These are phyloP conservation scores for Zelonia costaricensis DNA, from an alignment of 208 protist genomes.

Conservation along the genomic window DNA sequence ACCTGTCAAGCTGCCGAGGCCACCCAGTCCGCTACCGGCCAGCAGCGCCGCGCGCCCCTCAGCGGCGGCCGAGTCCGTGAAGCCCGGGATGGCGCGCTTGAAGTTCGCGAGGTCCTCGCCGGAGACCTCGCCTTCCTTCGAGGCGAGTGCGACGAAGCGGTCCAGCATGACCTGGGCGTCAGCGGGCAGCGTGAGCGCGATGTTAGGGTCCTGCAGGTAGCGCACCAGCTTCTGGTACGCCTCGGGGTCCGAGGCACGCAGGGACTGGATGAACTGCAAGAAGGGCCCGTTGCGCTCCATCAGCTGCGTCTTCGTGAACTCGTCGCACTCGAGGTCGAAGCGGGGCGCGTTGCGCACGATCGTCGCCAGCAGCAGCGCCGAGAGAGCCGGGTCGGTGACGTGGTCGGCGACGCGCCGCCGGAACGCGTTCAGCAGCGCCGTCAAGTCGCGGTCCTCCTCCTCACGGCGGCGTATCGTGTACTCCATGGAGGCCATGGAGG, in stretches of 20 bases:
- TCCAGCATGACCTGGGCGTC: conserved; percentile 48
- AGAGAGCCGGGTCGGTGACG: conserved; percentile 62
- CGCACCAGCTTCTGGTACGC: conserved; percentile 66
- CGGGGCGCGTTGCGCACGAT: conserved; percentile 72
- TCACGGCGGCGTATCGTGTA: conserved; percentile 81
- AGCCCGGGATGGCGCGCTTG: conserved; percentile 56
- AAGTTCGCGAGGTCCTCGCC: conserved; percentile 50
- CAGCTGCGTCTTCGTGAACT: conserved; percentile 51
- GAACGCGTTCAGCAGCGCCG: conserved; percentile 70
- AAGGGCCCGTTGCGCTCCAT: conserved; percentile 69
- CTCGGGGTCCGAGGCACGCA: conserved; percentile 52
- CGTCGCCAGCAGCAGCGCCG: conserved; percentile 59
- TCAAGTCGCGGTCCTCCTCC: conserved; percentile 77
- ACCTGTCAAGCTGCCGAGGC: not conserved
- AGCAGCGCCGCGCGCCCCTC: not conserved
- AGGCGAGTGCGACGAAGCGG: conserved; percentile 46
- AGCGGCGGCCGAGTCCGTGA: conserved; percentile 21
- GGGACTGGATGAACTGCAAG: conserved; percentile 62
- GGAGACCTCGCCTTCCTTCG: conserved; percentile 39
- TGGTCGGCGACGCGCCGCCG: conserved; percentile 61
- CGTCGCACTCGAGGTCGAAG: conserved; percentile 73
- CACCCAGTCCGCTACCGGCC: not conserved
- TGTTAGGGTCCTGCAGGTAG: conserved; percentile 57
- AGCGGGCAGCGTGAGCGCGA: conserved; percentile 12
- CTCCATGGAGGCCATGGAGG: conserved; percentile 68